Conservation (phyloP, 208 protist genomes). For the Crithidia expoeki region DNA sequence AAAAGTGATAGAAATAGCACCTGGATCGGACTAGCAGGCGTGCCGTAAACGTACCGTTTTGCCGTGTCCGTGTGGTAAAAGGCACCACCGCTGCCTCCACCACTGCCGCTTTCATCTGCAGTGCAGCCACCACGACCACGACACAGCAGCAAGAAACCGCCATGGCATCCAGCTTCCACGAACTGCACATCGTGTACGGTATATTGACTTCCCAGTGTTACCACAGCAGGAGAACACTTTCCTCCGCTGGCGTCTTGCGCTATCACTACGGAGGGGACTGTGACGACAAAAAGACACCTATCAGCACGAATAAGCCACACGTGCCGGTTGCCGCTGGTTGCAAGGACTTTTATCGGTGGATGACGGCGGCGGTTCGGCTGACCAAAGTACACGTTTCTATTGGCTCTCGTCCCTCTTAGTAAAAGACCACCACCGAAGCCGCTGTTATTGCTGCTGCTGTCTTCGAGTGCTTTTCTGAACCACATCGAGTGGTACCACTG, state of each 20-base stretch:
- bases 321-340: slow-evolving; percentile 24
- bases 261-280: neutral
- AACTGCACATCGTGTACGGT: slow-evolving; percentile 29
- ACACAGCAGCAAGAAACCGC: slow-evolving; percentile 31
- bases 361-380: slow-evolving; percentile 4
- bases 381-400: neutral
- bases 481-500: slow-evolving; percentile 33
- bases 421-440: no score
- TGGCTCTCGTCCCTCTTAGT: no score
- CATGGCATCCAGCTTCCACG: slow-evolving; percentile 15
- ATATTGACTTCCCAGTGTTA: neutral
- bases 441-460: neutral
- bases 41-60: slow-evolving; percentile 16
- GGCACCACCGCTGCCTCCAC: neutral
- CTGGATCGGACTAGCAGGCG: neutral
- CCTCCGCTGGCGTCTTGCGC: no score
- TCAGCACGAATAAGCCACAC: slow-evolving; percentile 28
- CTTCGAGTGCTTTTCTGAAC: slow-evolving; percentile 14
- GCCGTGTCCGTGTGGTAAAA: neutral
- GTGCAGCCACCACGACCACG: neutral
- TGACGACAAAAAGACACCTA: slow-evolving; percentile 10
- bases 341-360: slow-evolving; percentile 9
- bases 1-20: slow-evolving; percentile 33
- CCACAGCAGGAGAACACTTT: neutral
- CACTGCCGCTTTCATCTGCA: neutral